Base-by-base conservation (phyloP, 2,329 filamentous ascomycete genomes). In the Fonsecaea pugnacius region DNA sequence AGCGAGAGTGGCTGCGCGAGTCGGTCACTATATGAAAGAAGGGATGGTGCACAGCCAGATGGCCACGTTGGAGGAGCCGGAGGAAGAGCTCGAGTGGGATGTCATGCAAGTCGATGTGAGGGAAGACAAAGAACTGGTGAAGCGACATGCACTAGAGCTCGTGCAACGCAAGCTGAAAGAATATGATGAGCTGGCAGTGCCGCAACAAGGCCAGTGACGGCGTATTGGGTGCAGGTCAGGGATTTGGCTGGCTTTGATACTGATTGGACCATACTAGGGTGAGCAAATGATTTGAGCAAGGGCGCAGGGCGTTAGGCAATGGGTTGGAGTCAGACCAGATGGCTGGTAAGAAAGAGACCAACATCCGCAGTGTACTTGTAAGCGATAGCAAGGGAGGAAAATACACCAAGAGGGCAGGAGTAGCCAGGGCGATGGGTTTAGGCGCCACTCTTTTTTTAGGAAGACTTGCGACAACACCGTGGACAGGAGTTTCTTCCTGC, bases 11-110 rank as follows among this genome's bases (percentile, higher is more conserved):
- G 83, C 84, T 36, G 82, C 84, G 43, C 86, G 95, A 70, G 80
- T 93, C 78, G 88, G 88, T 58, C 95, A 99, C 76, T 99, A 95
- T 78, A 97, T 99, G 93, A 94, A 95, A 72, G 90, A 91, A 71
- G 86, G 87, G 72, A 98, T 99, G 94, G 93, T 99, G 8, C 88
- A 90, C 73, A 96, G 92, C 78, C 95, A 99, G 76, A 90, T 98
- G 70, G 86, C 89, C 67, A 89, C 88, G 58, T 84, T 99, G n/a
- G 94, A 99, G 79, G 87, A 89, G 67, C 95, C 95, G 0, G 78
- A 79, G 54, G 77, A 79, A 52, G 86, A 91, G 61, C 90, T 92
- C 74, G 80, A 84, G 68, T 81, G 77, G 74, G 91, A 95, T 76
- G 89, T 91, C 66, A 83, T 92, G 67, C 86, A 81, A 60, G 81